Base-by-base conservation (phyloP, 2,329 filamentous ascomycete species). In the Neonectria magnoliae region DNA sequence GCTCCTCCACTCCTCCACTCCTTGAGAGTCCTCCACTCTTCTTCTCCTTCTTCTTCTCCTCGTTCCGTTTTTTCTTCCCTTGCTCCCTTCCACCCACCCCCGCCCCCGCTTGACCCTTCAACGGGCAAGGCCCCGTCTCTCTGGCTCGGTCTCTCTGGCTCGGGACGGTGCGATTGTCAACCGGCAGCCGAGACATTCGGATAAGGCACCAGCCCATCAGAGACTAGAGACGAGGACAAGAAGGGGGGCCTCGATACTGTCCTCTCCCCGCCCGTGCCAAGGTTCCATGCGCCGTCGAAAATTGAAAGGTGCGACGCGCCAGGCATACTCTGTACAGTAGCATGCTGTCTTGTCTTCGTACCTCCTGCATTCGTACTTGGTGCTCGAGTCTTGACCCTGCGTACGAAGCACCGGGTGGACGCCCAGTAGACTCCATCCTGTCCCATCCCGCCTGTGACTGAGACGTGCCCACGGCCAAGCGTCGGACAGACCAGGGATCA, bases 141-240 rank as follows among this genome's bases (percentile, higher is more conserved):
- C n/a, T n/a, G 42, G 22, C 31, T 52, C 45, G 25, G 36, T 22
- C 20, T 38, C 29, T 22, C 20, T 60, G 22, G 41, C 31, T 31
- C 27, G 50, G 63, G 29, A 41, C n/a, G 36, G 53, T 45, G 51
- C 55, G 55, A 54, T 52, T 50, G 54, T 38, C 29, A 62, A 52
- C 51, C 64, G 48, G 51, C 51, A 62, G 44, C 64, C 64, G 60
- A 66, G 64, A 66, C 64, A 66, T 52, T 52, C 45, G 22, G 55
- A 56, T 47, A 27, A 31, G 29, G 51, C 29, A 27, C 36, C 25
- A 11, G 33, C 20, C 36, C 42, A 50, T 31, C 16, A 52, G 27
- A 47, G 36, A 38, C 36, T 14, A 38, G 29, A 16, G 14, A 38
- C 36, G 36, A 14, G 36, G 13, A 29, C 29, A 29, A 10, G 27